Evolutionary conservation across 208 protist genomes (phyloP), one percentile per base, ranked within the genome.

Genomic region (Tritrichomonas foetus): DNA sequence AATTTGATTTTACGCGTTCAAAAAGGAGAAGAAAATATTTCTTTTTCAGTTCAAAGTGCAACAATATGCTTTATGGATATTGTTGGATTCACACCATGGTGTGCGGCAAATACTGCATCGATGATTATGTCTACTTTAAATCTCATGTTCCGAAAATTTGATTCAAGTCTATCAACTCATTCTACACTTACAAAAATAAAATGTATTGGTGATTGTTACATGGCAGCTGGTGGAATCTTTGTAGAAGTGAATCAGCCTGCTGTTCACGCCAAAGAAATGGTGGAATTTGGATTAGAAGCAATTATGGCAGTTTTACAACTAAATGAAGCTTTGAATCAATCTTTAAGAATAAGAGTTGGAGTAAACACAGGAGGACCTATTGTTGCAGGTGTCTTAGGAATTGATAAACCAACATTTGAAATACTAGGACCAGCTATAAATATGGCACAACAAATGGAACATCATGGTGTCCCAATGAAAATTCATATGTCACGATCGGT

Each of bases 181-280:
- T 33, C 13, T 8, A n/a, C 64, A 72, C 13, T 72, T 20, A 72
- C 64, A n/a, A 72, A 72, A n/a, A 72, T 72, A 8, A 72, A 72
- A n/a, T 72, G 64, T n/a, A 72, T 72, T 72, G 64, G 64, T 30
- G 64, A 72, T n/a, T 72, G 64, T n/a, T 72, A 72, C 64, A 30
- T 72, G 8, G 64, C 64, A 8, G 64, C 64, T 33, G 64, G 64
- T 72, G 64, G 64, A 20, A 72, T 72, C 25, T 72, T 72, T 25
- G 64, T 33, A 8, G 64, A 72, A 72, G 64, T 72, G 11, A 72
- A 72, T n/a, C 64, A 72, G n/a, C 64, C 64, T n/a, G 64, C 64
- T 33, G 64, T 72, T n/a, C 64, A 72, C n/a, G 64, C 64, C n/a
- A 72, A 72, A 72, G 64, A 72, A 72, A n/a, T 72, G 13, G 64